A percentile compares a stretch with the other conserved stretches of the same genome.
phyloP scores from a whole-genome alignment of 257 asterid genomes.

The Gentiana straminea region DNA sequence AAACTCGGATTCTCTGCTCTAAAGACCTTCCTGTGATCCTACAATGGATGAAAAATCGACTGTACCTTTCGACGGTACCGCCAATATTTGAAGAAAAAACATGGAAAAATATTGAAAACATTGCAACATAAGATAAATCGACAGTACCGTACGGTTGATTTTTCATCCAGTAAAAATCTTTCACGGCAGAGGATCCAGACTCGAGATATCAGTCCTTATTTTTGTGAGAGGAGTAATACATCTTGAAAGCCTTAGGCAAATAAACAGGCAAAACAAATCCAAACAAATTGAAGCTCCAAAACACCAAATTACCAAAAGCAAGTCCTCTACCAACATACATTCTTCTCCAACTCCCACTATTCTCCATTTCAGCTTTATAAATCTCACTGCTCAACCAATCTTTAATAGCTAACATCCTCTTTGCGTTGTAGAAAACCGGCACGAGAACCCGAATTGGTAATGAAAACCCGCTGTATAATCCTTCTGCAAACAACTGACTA shows the following conservation, averaged over 20 bases:
- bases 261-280: constrained; percentile 79
- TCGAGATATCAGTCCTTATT: constrained; percentile 14
- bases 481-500: constrained; percentile 76
- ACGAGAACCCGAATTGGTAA: constrained; percentile 70
- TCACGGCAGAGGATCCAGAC: too few relatives aligned
- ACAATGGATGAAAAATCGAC: too few relatives aligned
- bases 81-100: too few relatives aligned
- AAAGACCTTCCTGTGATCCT: too few relatives aligned
- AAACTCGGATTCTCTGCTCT: too few relatives aligned
- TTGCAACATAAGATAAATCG: too few relatives aligned
- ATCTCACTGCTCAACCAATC: constrained; percentile 70
- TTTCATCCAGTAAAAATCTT: too few relatives aligned
- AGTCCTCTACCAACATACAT: constrained; percentile 51
- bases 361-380: constrained; percentile 23
- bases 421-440: constrained; percentile 66
- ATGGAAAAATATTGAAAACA: too few relatives aligned
- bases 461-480: constrained; percentile 51
- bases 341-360: constrained; percentile 36
- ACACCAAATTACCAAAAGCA: constrained; percentile 64
- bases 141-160: too few relatives aligned
- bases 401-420: constrained; percentile 57
- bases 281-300: constrained; percentile 81
- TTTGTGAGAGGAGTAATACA: constrained; percentile 30
- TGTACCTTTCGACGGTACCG: too few relatives aligned
- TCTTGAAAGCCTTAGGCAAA: constrained; percentile 71